Evolutionary conservation across 2,329 filamentous ascomycete genomes (phyloP).

Genomic region (Fusarium falciforme): DNA sequence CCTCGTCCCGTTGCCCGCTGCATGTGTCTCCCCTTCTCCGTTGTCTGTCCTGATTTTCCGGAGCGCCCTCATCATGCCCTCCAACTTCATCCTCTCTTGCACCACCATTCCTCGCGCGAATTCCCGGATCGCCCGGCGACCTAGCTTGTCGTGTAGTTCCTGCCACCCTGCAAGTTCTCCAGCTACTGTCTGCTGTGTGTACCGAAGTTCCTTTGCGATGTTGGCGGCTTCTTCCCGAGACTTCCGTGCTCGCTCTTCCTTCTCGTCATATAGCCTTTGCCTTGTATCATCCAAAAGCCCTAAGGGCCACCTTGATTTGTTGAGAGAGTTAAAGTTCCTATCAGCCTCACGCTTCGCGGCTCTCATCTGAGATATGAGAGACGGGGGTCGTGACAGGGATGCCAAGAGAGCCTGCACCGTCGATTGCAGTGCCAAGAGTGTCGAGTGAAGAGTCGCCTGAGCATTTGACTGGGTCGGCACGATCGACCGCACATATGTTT

Average conservation of each 20-base stretch:
- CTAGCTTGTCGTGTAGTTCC: constrained; percentile 84
- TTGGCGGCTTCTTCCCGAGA: constrained; percentile 77
- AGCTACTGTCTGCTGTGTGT: constrained; percentile 94
- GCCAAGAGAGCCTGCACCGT: constrained; percentile 85
- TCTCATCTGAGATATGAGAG: constrained; percentile 81
- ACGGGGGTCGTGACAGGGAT: constrained; percentile 82
- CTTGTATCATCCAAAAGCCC: constrained; percentile 88
- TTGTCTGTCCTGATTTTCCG: constrained; percentile 63
- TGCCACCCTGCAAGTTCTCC: constrained; percentile 94
- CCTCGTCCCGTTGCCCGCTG: constrained; percentile 27
- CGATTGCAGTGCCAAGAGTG: constrained; percentile 82
- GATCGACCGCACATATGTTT: constrained; percentile 76
- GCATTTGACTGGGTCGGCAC: constrained; percentile 79
- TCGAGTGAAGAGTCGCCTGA: constrained; percentile 77
- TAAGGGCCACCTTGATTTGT: constrained; percentile 82
- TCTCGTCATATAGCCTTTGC: constrained; percentile 83
- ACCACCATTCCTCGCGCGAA: constrained; percentile 84
- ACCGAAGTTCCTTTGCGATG: constrained; percentile 84
- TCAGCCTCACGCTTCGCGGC: constrained; percentile 80
- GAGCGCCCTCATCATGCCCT: constrained; percentile 83
- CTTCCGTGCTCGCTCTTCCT: constrained; percentile 80
- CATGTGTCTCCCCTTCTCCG: constrained; percentile 15
- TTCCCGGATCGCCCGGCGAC: constrained; percentile 77
- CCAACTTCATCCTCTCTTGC: constrained; percentile 80
- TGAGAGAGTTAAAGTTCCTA: constrained; percentile 79